Percentiles rank a stretch among this genome's conserved stretches.
These are phyloP conservation scores for Wolfiporia cocos DNA, from an alignment of 1,284 basidiomycete genomes.

Conservation along the genomic window DNA sequence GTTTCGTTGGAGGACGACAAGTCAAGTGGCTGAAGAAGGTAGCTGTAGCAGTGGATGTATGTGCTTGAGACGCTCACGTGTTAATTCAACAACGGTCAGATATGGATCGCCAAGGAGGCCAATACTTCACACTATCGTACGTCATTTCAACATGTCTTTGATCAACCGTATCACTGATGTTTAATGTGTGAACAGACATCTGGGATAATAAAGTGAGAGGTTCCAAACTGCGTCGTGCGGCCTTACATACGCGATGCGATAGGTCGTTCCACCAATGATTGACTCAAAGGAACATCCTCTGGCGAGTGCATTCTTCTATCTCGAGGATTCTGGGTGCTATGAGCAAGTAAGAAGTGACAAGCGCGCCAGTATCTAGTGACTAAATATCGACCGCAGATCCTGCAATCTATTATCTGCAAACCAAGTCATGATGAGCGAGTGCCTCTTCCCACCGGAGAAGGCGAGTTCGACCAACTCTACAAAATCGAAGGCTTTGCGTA, in stretches of 20 bases:
- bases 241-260: not conserved
- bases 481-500: constrained; percentile 18
- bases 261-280: constrained; percentile 18
- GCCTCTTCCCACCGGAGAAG: constrained; percentile 2
- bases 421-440: constrained; percentile 17
- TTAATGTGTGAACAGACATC: constrained; percentile 8
- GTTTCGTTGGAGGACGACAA: constrained; percentile 21
- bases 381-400: constrained; percentile 12
- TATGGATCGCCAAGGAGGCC: constrained; percentile 16
- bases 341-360: no score
- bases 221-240: not conserved
- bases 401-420: constrained; percentile 19
- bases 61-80: not conserved
- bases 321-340: constrained; percentile 18
- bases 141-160: not conserved
- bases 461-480: constrained; percentile 7
- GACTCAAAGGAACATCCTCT: constrained; percentile 15
- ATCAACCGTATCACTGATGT: not conserved
- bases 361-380: no score
- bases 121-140: constrained; percentile 19
- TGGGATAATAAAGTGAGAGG: constrained; percentile 15
- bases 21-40: constrained; percentile 22
- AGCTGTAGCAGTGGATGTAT: not conserved
- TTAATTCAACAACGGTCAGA: constrained; percentile 1
- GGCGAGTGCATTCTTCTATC: constrained; percentile 13